phyloP scores from a whole-genome alignment of 768 basidiomycete species.

The Boletus tylopilopsis region DNA sequence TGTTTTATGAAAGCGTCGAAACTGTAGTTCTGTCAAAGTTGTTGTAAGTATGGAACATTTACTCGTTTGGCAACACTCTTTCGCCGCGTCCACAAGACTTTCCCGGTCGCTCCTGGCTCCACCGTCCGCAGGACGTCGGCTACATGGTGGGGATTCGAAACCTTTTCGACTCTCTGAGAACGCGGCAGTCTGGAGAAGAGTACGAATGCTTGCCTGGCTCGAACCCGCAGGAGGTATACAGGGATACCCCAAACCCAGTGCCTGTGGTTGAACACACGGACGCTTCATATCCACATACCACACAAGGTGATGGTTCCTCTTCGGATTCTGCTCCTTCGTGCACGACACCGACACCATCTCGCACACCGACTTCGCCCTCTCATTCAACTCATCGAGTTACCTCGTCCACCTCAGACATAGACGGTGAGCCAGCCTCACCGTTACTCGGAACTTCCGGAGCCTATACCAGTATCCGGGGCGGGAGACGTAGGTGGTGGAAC shows the following conservation, averaged over 20 bases:
- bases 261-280: conserved; percentile 9
- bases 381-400: conserved; percentile 47
- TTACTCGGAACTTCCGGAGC: conserved; percentile 30
- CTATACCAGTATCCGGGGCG: conserved; percentile 41
- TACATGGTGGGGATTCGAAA: conserved; percentile 19
- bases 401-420: conserved; percentile 57
- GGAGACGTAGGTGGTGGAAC: conserved; percentile 57
- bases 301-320: conserved; percentile 19
- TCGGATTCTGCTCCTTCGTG: conserved; percentile 28
- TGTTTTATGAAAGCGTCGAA: too few relatives aligned
- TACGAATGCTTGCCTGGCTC: conserved; percentile 45
- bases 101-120: background rate
- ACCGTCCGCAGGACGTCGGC: conserved; percentile 4
- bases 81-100: background rate
- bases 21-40: too few relatives aligned
- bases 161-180: conserved; percentile 11
- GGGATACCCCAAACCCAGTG: conserved; percentile 10
- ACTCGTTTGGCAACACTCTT: too few relatives aligned
- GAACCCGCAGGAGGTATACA: conserved; percentile 39
- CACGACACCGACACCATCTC: conserved; percentile 59
- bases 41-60: too few relatives aligned
- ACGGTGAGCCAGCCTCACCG: conserved; percentile 54
- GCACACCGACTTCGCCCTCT: conserved; percentile 55
- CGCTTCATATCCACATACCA: conserved; percentile 26
- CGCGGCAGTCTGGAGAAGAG: conserved; percentile 28